These are phyloP conservation scores for Moesziomyces aphidis DNA, from an alignment of 1,284 basidiomycete genomes.

Conservation along the genomic window DNA sequence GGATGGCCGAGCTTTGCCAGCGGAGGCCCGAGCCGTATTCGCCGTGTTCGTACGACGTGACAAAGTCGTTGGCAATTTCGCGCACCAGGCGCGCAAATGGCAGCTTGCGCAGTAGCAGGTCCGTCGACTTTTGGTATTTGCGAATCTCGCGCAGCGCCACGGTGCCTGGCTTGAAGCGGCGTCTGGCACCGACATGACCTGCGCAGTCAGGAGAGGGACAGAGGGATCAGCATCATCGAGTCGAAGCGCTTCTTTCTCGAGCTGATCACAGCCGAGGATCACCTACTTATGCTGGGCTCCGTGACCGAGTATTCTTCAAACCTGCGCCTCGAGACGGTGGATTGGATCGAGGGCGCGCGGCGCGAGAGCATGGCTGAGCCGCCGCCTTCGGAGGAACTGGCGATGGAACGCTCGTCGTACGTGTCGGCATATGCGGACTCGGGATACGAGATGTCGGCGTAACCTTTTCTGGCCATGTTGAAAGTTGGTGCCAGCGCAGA, in stretches of 20 bases:
- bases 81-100: conserved; percentile 66
- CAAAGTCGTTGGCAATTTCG: conserved; percentile 66
- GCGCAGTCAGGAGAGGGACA: not conserved
- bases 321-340: conserved; percentile 27
- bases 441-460: conserved; percentile 36
- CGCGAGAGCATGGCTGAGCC: conserved; percentile 49
- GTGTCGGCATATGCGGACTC: conserved; percentile 44
- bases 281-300: conserved; percentile 46
- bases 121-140: conserved; percentile 66
- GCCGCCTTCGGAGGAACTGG: conserved; percentile 48
- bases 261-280: not conserved
- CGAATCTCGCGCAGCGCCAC: conserved; percentile 67
- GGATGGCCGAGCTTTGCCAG: conserved; percentile 67
- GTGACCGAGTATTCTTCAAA: conserved; percentile 44
- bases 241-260: too few species aligned
- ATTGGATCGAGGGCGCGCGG: conserved; percentile 43
- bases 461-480: conserved; percentile 29
- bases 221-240: not conserved
- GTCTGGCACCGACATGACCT: conserved; percentile 43
- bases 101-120: conserved; percentile 64
- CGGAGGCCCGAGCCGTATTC: conserved; percentile 58
- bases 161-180: conserved; percentile 63
- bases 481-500: not conserved
- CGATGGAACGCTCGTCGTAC: conserved; percentile 37
- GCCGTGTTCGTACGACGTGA: conserved; percentile 61